These are phyloP conservation scores for Cytospora schulzeri DNA, from an alignment of 2,329 filamentous ascomycete genomes.

Conservation along the genomic window DNA sequence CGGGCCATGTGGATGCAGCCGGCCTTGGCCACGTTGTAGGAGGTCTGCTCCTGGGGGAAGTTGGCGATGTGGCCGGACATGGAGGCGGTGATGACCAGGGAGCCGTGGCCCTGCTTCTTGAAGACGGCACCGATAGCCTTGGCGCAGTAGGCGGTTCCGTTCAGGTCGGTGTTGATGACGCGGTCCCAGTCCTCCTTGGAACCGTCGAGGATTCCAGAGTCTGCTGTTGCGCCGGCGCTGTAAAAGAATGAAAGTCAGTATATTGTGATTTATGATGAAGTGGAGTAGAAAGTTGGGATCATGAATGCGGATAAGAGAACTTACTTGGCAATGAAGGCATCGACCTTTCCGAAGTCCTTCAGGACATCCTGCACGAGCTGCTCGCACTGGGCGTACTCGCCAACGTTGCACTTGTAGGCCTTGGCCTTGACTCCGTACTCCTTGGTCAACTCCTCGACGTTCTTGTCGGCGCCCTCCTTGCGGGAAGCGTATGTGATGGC, in stretches of 20 bases:
- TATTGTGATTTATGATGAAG: too few relatives aligned
- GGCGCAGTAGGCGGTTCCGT: slow-evolving; percentile 78
- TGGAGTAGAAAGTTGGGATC: background rate
- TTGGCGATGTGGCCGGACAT: slow-evolving; percentile 81
- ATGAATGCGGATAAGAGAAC: too few relatives aligned
- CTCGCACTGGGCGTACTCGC: slow-evolving; percentile 54
- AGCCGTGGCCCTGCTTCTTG: slow-evolving; percentile 49
- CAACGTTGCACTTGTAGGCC: slow-evolving; percentile 62
- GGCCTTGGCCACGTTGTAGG: slow-evolving; percentile 74
- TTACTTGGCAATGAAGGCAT: slow-evolving; percentile 75
- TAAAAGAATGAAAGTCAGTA: background rate
- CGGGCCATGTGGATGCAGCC: slow-evolving; percentile 58
- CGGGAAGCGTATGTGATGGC: slow-evolving; percentile 71
- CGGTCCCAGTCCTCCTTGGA: slow-evolving; percentile 82
- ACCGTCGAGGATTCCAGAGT: slow-evolving; percentile 71
- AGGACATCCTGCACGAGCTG: slow-evolving; percentile 63
- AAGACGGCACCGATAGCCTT: slow-evolving; percentile 54
- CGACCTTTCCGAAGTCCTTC: slow-evolving; percentile 72
- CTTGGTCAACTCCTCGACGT: slow-evolving; percentile 63
- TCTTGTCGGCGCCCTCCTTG: slow-evolving; percentile 66
- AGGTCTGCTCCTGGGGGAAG: slow-evolving; percentile 72
- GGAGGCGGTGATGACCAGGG: slow-evolving; percentile 76
- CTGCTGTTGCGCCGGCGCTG: slow-evolving; percentile 67
- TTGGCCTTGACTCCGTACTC: slow-evolving; percentile 68
- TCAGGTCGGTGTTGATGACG: slow-evolving; percentile 80